Conservation (phyloP, 148 eudicot genomes). For the Camellia japonica region DNA sequence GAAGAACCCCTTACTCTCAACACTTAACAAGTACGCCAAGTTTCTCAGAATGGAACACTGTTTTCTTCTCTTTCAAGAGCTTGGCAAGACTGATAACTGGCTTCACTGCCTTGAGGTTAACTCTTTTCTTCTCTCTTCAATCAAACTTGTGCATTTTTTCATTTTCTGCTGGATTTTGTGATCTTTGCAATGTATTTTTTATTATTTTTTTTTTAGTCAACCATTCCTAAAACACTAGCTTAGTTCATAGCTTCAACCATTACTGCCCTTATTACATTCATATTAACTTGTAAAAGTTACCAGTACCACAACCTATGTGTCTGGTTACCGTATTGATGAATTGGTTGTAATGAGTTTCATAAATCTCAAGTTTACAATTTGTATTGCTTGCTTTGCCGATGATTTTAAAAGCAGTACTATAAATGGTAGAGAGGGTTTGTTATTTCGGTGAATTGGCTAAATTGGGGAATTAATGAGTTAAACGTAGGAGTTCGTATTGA, state of each 20-base stretch:
- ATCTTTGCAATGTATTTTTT: not conserved
- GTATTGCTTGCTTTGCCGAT: not conserved
- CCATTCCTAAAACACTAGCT: too few species aligned
- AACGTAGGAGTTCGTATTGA: not conserved
- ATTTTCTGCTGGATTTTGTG: slow-evolving; percentile 7
- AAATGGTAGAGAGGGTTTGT: too few species aligned
- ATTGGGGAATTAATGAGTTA: too few species aligned
- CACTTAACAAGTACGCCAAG: slow-evolving; percentile 64
- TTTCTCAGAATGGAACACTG: slow-evolving; percentile 79
- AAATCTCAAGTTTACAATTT: not conserved
- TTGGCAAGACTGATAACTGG: slow-evolving; percentile 79
- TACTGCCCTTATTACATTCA: not conserved
- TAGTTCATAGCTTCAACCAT: not conserved
- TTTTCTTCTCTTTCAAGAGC: slow-evolving; percentile 84
- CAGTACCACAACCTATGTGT: not conserved
- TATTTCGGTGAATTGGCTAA: not conserved
- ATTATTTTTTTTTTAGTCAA: too few species aligned
- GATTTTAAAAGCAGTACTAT: not conserved
- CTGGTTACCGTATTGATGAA: not conserved
- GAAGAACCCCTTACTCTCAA: slow-evolving; percentile 45
- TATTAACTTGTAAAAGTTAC: not conserved
- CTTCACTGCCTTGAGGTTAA: slow-evolving; percentile 94
- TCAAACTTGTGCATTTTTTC: not conserved
- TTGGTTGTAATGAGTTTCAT: not conserved
- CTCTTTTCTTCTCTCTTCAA: not conserved